A percentile compares a stretch with the other conserved stretches of the same genome.
phyloP scores from a whole-genome alignment of 768 basidiomycete genomes.

The Sistotremastrum suecicum region DNA sequence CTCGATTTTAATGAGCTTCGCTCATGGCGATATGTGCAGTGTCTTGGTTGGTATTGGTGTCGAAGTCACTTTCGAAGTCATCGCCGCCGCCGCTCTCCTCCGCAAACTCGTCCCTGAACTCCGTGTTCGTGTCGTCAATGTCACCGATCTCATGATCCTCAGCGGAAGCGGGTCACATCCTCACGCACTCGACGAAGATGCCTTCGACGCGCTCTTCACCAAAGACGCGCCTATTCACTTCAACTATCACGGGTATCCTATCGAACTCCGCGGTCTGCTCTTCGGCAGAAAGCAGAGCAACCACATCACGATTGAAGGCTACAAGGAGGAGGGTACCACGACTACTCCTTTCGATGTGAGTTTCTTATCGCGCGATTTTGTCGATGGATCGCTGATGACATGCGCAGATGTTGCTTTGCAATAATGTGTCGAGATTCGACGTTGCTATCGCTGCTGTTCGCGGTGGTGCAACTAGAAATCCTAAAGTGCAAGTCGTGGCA shows the following conservation, averaged over 20 bases:
- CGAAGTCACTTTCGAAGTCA: constrained; percentile 80
- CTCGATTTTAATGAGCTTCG: not conserved
- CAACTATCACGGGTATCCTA: constrained; percentile 76
- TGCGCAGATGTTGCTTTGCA: constrained; percentile 60
- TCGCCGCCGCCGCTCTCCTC: constrained; percentile 72
- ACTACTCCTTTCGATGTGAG: constrained; percentile 69
- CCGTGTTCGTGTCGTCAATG: constrained; percentile 77
- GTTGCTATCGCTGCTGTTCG: constrained; percentile 49
- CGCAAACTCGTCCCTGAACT: constrained; percentile 55
- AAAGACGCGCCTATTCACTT: constrained; percentile 53
- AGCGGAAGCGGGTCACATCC: constrained; percentile 57
- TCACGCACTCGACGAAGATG: constrained; percentile 47
- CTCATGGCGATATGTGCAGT: constrained; percentile 15
- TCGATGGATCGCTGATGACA: not conserved
- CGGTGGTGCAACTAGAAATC: constrained; percentile 36
- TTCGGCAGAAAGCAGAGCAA: constrained; percentile 38
- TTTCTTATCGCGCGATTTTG: constrained; percentile 6
- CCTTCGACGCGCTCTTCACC: constrained; percentile 63
- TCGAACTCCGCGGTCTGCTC: constrained; percentile 54
- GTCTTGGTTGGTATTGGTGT: constrained; percentile 81
- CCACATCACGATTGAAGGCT: constrained; percentile 45
- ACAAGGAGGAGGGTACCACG: constrained; percentile 64
- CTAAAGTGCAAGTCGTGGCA: constrained; percentile 39
- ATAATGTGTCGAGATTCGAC: constrained; percentile 52
- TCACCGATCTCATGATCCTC: constrained; percentile 82